These are phyloP conservation scores for Pinus tabuliformis DNA, from an alignment of 75 land plant genomes.

Conservation along the genomic window DNA sequence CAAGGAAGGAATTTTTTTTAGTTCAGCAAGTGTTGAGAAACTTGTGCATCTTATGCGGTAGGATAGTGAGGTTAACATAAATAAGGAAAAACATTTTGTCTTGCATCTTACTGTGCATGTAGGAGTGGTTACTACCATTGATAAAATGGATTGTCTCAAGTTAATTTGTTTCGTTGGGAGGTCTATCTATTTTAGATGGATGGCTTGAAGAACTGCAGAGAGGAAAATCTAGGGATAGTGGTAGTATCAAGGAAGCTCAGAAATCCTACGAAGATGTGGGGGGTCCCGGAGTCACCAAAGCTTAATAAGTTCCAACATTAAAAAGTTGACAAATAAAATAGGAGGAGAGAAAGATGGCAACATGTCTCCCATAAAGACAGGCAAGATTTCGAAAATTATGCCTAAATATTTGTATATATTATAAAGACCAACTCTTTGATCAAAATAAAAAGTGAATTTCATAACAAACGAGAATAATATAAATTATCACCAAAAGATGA, in stretches of 20 bases:
- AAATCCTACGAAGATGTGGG: slow-evolving; percentile 34
- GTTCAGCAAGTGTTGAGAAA: slow-evolving; percentile 29
- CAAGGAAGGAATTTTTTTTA: slow-evolving; percentile 40
- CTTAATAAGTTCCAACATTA: too few species aligned
- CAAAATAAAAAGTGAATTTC: too few species aligned
- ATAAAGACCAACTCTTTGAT: too few species aligned
- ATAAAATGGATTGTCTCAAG: slow-evolving; percentile 30
- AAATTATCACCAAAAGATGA: too few species aligned
- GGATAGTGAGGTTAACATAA: slow-evolving; percentile 26
- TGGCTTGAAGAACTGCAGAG: slow-evolving; percentile 52
- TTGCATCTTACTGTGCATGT: slow-evolving; percentile 33
- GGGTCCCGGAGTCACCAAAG: too few species aligned
- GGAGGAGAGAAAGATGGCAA: too few species aligned
- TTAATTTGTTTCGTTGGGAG: slow-evolving; percentile 28
- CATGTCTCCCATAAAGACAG: too few species aligned
- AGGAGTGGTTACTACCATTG: slow-evolving; percentile 32
- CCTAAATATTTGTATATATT: too few species aligned
- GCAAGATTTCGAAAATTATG: too few species aligned
- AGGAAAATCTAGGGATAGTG: slow-evolving; percentile 39
- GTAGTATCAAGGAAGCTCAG: slow-evolving; percentile 29
- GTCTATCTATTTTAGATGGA: slow-evolving; percentile 32
- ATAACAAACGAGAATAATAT: too few species aligned
- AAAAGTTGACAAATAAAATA: too few species aligned
- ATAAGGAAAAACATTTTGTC: slow-evolving; percentile 21
- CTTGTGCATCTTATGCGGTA: slow-evolving; percentile 40